A percentile compares a stretch with the other conserved stretches of the same genome.
Evolutionary conservation across 202 grass and related monocot genomes (phyloP).

Genomic region (Panicum hallii): DNA sequence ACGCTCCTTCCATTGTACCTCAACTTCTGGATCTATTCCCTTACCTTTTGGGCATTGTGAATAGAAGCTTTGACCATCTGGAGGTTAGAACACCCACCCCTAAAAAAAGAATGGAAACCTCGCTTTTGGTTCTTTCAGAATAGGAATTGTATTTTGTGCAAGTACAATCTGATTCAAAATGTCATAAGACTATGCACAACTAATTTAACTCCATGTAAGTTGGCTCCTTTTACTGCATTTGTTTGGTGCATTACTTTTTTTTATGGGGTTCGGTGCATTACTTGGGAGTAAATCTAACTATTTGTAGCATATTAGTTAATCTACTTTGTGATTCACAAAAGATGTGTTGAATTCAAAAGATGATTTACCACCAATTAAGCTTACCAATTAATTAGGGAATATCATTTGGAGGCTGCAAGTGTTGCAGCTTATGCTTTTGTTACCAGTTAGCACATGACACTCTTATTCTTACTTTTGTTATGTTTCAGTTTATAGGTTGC

Average conservation of each 20-base stretch:
- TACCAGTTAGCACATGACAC: neutral
- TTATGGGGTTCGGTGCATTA: neutral
- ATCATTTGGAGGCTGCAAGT: constrained; percentile 20
- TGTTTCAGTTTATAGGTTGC: constrained; percentile 10
- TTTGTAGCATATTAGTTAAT: constrained; percentile 2
- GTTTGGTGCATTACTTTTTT: neutral
- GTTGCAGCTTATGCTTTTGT: constrained; percentile 1
- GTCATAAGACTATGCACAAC: neutral
- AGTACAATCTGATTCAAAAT: constrained; percentile 16
- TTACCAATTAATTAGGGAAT: constrained; percentile 17
- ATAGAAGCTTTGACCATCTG: constrained; percentile 94
- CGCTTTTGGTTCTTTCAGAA: constrained; percentile 22
- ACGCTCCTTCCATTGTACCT: constrained; percentile 83
- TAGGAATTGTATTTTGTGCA: constrained; percentile 1
- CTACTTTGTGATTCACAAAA: neutral
- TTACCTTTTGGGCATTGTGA: constrained; percentile 78
- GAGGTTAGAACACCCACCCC: constrained; percentile 58
- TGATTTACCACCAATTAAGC: neutral
- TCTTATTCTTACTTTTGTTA: neutral
- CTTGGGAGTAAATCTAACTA: neutral
- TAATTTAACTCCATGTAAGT: constrained; percentile 7
- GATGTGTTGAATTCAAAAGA: constrained; percentile 4
- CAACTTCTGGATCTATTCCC: constrained; percentile 97
- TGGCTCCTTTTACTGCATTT: constrained; percentile 12
- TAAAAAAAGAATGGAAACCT: neutral